Evolutionary conservation across 139 green algal species (phyloP).

Genomic region (Chlamydomonas schloesseri): DNA sequence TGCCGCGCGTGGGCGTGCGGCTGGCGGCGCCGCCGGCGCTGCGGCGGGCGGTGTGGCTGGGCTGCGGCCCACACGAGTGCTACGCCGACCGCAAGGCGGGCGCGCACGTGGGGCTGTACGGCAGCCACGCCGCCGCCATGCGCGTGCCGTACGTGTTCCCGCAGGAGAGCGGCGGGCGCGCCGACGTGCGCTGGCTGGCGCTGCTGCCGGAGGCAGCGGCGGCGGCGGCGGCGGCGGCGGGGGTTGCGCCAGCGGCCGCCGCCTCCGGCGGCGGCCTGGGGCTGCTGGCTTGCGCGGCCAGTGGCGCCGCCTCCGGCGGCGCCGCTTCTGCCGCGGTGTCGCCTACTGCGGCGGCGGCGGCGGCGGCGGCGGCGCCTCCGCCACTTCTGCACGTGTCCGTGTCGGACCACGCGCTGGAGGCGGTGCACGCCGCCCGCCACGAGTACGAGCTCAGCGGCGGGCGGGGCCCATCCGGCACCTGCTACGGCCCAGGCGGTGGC

Average conservation of each 20-base stretch:
- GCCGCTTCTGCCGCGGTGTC: too few relatives aligned
- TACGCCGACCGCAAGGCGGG: slow-evolving; percentile 88
- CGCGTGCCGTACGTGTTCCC: slow-evolving; percentile 93
- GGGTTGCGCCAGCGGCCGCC: neutral
- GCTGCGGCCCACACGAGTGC: slow-evolving; percentile 91
- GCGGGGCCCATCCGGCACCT: too few relatives aligned
- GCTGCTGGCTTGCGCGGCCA: neutral
- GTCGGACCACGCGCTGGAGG: slow-evolving; percentile 39
- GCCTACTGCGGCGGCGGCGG: neutral
- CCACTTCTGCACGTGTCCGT: slow-evolving; percentile 17
- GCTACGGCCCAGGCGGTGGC: too few relatives aligned
- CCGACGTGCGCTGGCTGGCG: slow-evolving; percentile 78
- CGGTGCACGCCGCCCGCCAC: slow-evolving; percentile 71
- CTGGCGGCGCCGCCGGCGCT: slow-evolving; percentile 50
- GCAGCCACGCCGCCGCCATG: slow-evolving; percentile 57
- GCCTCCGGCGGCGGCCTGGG: neutral
- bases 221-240: neutral
- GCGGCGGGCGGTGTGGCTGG: slow-evolving; percentile 75
- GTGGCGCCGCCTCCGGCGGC: neutral
- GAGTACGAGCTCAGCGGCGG: slow-evolving; percentile 70
- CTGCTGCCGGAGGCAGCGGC: slow-evolving; percentile 42
- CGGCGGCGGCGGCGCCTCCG: neutral
- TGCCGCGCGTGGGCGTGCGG: slow-evolving; percentile 80
- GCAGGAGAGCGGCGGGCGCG: slow-evolving; percentile 77
- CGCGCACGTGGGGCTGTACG: slow-evolving; percentile 39